Evolutionary conservation across 2,329 filamentous ascomycete species (phyloP), one percentile per base, ranked within the genome.

Genomic region (Sphaceloma murrayae): DNA sequence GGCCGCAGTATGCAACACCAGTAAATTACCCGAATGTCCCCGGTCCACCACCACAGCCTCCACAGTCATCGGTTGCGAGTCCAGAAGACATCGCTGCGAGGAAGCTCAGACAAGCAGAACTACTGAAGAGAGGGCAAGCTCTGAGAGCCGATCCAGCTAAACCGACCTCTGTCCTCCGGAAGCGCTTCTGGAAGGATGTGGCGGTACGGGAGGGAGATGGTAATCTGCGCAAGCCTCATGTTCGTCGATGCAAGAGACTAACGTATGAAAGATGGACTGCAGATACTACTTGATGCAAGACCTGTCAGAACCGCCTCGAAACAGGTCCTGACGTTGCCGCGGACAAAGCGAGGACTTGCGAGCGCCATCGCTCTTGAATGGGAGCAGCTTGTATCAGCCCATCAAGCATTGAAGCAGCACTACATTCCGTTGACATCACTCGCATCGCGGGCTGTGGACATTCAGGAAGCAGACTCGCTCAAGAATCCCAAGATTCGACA

Each of bases 101-200:
- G 43, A 70, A 72, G 52, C 61, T 63, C 48, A 64, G 68, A 49
- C 71, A 75, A 55, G 67, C 67, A 2, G 68, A 72, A 48, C 54
- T 67, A 24, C 58, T 75, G 48, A 58, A 66, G 48, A 58, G 66
- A 54, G 67, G 66, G 3, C 65, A 69, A 49, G 59, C 67, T 50
- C 51, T 66, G 43, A 64, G 61, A 38, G 49, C 62, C 2, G 58
- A 65, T 43, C 62, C 67, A 2, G 54, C 60, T 22, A 71, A 72
- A 51, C 67, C 70, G 2, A 58, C 61, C 13, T 66, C 61, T 26
- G 57, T 74, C 46, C 70, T 80, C 56, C 72, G 71, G 57, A 84
- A 79, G 67, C 75, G 88, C 43, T 95, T 95, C 67, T 96, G 89
- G 89, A 85, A 82, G 62, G 75, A 91, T 58, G 85, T 91, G 1